Evolutionary conservation across 371 early-diverging fungal genomes (phyloP).

Genomic region (Rhizopus sp.): DNA sequence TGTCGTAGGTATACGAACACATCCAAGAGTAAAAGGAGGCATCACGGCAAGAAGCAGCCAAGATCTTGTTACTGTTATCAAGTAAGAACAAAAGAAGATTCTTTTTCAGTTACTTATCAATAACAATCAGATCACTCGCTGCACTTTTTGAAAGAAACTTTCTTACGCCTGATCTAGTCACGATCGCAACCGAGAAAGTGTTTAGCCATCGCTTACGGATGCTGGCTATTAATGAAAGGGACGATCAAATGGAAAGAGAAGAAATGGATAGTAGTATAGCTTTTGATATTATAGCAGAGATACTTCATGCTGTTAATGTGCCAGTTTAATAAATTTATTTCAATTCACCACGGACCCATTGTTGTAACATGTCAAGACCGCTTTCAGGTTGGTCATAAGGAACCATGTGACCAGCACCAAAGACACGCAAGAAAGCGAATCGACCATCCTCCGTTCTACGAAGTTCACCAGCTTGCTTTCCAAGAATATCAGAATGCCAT

Average conservation of each 20-base stretch:
- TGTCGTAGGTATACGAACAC: slow-evolving; percentile 62
- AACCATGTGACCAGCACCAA: slow-evolving; percentile 93
- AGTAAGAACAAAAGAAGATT: slow-evolving; percentile 32
- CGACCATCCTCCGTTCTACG: slow-evolving; percentile 61
- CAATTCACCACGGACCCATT: slow-evolving; percentile 52
- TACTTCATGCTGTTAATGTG: slow-evolving; percentile 30
- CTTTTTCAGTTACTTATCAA: not conserved
- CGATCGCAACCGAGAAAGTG: slow-evolving; percentile 62
- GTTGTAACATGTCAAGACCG: slow-evolving; percentile 66
- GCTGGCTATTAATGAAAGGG: slow-evolving; percentile 14
- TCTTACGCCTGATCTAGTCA: slow-evolving; percentile 61
- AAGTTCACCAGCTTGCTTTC: slow-evolving; percentile 75
- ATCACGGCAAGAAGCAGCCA: slow-evolving; percentile 61
- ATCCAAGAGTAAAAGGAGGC: slow-evolving; percentile 60
- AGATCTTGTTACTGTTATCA: slow-evolving; percentile 58
- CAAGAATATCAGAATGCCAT: slow-evolving; percentile 52
- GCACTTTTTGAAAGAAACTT: slow-evolving; percentile 57
- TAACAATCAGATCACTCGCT: slow-evolving; percentile 46
- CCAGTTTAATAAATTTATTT: slow-evolving; percentile 30
- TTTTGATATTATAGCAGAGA: slow-evolving; percentile 34
- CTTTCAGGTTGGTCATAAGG: slow-evolving; percentile 64
- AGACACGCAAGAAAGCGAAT: slow-evolving; percentile 86
- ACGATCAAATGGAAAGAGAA: slow-evolving; percentile 31
- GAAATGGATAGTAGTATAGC: slow-evolving; percentile 25
- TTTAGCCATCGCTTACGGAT: slow-evolving; percentile 49